Conservation (phyloP, 352 stramenopile genomes). For the Phytopythium ostracodes region DNA sequence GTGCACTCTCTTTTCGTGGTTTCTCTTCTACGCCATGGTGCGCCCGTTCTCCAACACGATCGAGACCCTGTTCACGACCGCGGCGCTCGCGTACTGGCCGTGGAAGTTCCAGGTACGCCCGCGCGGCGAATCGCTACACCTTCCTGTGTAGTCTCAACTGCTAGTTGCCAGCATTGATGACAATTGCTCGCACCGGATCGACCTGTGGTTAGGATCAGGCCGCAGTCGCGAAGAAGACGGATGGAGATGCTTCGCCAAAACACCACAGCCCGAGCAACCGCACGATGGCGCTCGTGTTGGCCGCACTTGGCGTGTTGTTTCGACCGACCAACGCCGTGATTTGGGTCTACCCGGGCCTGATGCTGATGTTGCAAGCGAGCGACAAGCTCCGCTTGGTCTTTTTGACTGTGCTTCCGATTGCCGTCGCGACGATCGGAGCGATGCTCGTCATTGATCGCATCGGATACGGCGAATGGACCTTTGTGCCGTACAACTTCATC, state of each 20-base stretch:
- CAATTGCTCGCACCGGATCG: not conserved
- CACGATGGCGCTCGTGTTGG: constrained; percentile 41
- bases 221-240: constrained; percentile 32
- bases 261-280: constrained; percentile 25
- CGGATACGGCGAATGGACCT: constrained; percentile 80
- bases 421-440: constrained; percentile 27
- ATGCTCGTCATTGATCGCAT: constrained; percentile 78
- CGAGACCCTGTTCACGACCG: constrained; percentile 76
- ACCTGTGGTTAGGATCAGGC: constrained; percentile 10
- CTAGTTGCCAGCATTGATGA: not conserved
- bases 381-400: constrained; percentile 40
- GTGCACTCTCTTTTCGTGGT: constrained; percentile 80
- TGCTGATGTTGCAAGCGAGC: constrained; percentile 45
- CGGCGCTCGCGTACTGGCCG: constrained; percentile 71
- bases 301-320: constrained; percentile 75
- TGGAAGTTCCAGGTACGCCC: constrained; percentile 58
- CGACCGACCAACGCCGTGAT: constrained; percentile 75
- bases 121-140: not conserved
- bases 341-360: constrained; percentile 66
- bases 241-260: constrained; percentile 13
- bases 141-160: too few species aligned
- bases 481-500: constrained; percentile 84
- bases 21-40: constrained; percentile 84
- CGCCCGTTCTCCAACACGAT: constrained; percentile 86
- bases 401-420: constrained; percentile 55